These are phyloP conservation scores for Zea luxurians DNA, from an alignment of 176 grass and related monocot genomes.

Conservation along the genomic window DNA sequence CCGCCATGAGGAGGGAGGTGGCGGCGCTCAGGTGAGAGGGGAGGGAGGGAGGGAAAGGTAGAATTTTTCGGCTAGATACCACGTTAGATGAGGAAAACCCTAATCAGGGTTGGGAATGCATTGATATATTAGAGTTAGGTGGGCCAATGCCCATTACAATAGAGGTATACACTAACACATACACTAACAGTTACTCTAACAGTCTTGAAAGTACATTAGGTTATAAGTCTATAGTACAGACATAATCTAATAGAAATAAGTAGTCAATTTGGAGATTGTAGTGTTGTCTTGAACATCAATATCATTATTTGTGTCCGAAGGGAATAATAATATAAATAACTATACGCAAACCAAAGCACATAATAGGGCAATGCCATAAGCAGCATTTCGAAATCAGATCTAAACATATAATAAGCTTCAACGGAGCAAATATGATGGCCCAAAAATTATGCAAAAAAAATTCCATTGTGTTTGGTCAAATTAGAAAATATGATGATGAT, in stretches of 20 bases:
- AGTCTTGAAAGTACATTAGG: too few species aligned
- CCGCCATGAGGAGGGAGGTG: too few species aligned
- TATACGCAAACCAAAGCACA: slow-evolving; percentile 2
- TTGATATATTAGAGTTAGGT: too few species aligned
- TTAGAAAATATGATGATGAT: neutral
- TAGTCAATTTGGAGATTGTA: neutral
- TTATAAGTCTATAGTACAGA: neutral
- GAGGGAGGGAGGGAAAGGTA: too few species aligned
- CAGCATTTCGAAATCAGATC: slow-evolving; percentile 3
- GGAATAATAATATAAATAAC: slow-evolving; percentile 7
- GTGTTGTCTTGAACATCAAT: neutral
- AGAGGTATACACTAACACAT: too few species aligned
- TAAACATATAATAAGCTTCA: slow-evolving; percentile 12
- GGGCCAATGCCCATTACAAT: too few species aligned
- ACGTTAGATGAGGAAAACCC: too few species aligned
- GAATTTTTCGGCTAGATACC: too few species aligned
- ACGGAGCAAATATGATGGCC: slow-evolving; percentile 8
- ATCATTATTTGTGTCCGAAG: neutral
- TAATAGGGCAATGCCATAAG: slow-evolving; percentile 20
- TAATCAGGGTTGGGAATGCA: too few species aligned
- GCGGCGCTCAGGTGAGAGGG: too few species aligned
- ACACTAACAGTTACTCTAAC: too few species aligned
- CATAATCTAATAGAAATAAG: neutral
- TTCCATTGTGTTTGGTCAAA: slow-evolving; percentile 2
- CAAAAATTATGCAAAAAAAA: neutral